Base-by-base conservation (phyloP, 2,329 filamentous ascomycete species). In the Xylaria sp. region DNA sequence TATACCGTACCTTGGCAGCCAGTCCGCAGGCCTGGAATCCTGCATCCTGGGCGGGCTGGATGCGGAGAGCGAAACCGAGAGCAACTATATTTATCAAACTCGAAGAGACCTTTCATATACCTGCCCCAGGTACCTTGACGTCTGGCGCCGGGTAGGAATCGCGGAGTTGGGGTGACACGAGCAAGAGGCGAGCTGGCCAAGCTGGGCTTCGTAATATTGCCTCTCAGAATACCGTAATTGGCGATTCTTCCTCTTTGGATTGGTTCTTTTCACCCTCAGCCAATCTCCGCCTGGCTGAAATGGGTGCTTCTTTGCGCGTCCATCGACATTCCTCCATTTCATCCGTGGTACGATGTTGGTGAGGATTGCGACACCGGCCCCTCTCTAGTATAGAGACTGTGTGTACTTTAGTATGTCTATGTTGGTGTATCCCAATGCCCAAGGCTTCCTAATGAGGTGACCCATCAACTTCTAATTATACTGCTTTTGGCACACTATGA, bases 1-100 rank as follows among this genome's bases (percentile, higher is more conserved):
- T 58, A 58, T 58, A 58, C 64, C 60, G 63, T 63, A 57, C 44
- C 69, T 69, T 72, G 69, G 69, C 67, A 63, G 56, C 46, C 67
- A 67, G 44, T 48, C 69, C 67, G 51, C 60, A 65, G 64, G 55
- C 41, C 64, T 69, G 67, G 69, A 55, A 64, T 52, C 60, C 54
- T 41, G 59, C 55, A 56, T 34, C 55, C 23, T 12, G 31, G 34
- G 52, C 15, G 50, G 39, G 44, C 28, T 66, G 25, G 55, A 64
- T 69, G 67, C 55, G 64, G 60, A 57, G 67, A 66, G 67, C 63
- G 48, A 66, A 41, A 59, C 50, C 39, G 62, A 69, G 46, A 41
- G 39, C 60, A n/a, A 55, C 65, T 64, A 34, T 59, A 63, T 58
- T 44, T 59, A 64, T 60, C 60, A 66, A 25, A 25, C 9, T 44